Conservation (phyloP, 1,284 basidiomycete species). For the Tausonia pullulans region DNA sequence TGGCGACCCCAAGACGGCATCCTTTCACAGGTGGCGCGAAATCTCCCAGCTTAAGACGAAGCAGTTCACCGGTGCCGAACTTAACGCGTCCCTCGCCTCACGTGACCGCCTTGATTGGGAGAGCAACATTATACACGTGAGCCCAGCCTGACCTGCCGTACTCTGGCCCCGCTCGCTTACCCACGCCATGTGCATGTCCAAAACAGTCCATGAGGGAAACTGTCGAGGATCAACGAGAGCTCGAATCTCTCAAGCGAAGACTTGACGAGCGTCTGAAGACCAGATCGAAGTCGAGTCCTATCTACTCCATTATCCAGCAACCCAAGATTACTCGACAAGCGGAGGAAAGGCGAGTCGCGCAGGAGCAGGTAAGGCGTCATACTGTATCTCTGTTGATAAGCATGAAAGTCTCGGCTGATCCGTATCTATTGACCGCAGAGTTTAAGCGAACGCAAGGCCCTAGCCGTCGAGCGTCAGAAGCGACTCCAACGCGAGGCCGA, state of each 20-base stretch:
- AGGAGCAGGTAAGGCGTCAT: too few relatives aligned
- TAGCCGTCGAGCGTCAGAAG: slow-evolving; percentile 4
- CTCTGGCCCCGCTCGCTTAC: neutral
- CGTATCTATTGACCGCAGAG: neutral
- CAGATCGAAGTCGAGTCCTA: neutral
- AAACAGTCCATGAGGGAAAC: neutral
- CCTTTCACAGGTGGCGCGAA: neutral
- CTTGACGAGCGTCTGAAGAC: neutral
- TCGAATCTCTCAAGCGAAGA: neutral
- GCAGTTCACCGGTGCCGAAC: slow-evolving; percentile 1
- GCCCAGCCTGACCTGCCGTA: neutral
- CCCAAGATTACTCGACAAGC: neutral
- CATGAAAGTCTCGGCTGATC: too few relatives aligned
- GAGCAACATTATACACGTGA: neutral
- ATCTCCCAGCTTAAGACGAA: neutral
- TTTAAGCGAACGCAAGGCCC: neutral
- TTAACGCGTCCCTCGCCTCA: neutral
- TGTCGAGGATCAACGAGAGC: too few relatives aligned
- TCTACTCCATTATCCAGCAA: neutral
- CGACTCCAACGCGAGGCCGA: neutral
- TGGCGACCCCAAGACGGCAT: neutral
- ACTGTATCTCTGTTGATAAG: too few relatives aligned
- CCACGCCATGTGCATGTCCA: neutral
- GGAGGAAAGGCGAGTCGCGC: too few relatives aligned
- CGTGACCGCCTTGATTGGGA: slow-evolving; percentile 1